Percentiles rank a stretch among this genome's conserved stretches.
phyloP scores from a whole-genome alignment of 2,329 filamentous ascomycete genomes.

The Septoria petroselini region DNA sequence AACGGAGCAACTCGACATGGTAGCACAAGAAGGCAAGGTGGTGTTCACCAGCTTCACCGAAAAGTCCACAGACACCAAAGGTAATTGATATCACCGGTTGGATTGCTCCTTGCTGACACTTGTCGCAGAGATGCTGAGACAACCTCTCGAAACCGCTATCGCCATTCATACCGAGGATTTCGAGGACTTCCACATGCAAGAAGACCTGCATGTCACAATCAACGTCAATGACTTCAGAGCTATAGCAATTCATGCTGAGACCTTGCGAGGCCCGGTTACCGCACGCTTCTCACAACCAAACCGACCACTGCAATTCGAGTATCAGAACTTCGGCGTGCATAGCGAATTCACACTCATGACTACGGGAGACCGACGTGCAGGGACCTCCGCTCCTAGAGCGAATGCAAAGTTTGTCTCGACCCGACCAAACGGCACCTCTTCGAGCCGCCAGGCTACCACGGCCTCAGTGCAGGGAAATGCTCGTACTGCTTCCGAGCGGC shows the following conservation, averaged over 20 bases:
- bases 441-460: constrained; percentile 28
- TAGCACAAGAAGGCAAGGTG: constrained; percentile 64
- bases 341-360: constrained; percentile 83
- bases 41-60: constrained; percentile 81
- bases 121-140: constrained; percentile 66
- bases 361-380: constrained; percentile 59
- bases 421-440: constrained; percentile 28
- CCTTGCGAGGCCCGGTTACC: constrained; percentile 62
- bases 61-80: constrained; percentile 67
- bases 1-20: constrained; percentile 76
- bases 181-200: constrained; percentile 68
- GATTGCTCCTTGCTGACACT: constrained; percentile 15
- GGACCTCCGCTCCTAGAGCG: constrained; percentile 38
- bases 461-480: constrained; percentile 20
- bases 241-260: constrained; percentile 71
- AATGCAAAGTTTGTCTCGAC: constrained; percentile 39
- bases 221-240: constrained; percentile 80
- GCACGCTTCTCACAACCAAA: constrained; percentile 69
- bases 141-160: constrained; percentile 76
- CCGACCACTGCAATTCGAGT: constrained; percentile 69
- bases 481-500: constrained; percentile 39
- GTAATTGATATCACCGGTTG: constrained; percentile 37
- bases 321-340: constrained; percentile 63
- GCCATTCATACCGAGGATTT: constrained; percentile 74
- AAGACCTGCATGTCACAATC: constrained; percentile 74